Evolutionary conservation across 768 basidiomycete species (phyloP), one percentile per base, ranked within the genome.

Genomic region (Podaxis sp.): DNA sequence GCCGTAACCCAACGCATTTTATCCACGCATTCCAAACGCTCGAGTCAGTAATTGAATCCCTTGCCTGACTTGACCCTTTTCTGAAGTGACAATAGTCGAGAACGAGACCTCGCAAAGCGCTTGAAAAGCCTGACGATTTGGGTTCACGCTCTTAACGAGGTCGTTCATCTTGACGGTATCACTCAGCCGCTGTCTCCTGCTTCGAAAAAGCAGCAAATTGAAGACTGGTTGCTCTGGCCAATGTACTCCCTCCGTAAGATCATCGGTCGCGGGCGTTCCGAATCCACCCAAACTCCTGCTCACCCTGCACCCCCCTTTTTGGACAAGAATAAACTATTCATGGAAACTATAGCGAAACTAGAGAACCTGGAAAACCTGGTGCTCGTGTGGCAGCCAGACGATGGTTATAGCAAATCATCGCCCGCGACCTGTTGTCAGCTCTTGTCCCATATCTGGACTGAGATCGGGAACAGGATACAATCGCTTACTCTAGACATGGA

Each of bases 71-170:
- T 53, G 18, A 10, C 14, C 4, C n/a, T 21, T 14, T 6, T 48
- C 28, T 37, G 5, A 48, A 2, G 6, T 5, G 11, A 25, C 11
- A 5, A 21, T 25, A 57, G 56, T 21, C 44, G 35, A n/a, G 46
- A 57, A 25, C 27, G 18, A 35, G 56, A 48, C 32, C 56, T 57
- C 16, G 56, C 46, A 13, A 48, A 23, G 38, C 44, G 56, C 0
- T 50, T 50, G 35, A 47, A 27, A 37, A 50, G 48, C 14, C 11
- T 57, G 18, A 57, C 56, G 7, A 57, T 50, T 14, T 50, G 56
- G 46, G 32, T 50, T 9, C 44, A 48, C 35, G 56, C 46, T 21
- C 56, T 57, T 27, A 57, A 57, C 14, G 56, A 57, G 44, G 46
- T 57, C 42, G 47, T 56, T 27, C 55, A 56, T 14, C 16, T 32